Conservation (phyloP, 495 filamentous ascomycete species). For the Neurospora hispaniola region DNA sequence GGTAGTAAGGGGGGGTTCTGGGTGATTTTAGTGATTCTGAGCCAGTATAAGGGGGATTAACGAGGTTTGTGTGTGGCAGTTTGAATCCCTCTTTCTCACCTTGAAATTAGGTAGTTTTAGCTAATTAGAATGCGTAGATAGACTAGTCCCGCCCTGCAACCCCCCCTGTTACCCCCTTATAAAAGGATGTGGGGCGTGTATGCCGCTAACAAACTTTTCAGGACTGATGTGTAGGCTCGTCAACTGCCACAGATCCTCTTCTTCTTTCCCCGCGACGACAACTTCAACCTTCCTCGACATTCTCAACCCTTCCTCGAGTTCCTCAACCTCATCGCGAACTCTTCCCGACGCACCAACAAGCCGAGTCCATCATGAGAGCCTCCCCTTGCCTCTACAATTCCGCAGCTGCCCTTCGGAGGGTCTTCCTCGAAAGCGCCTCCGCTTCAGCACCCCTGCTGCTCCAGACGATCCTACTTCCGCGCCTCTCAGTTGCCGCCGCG, state of each 20-base stretch:
- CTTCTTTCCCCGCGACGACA: background rate
- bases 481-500: background rate
- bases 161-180: too few species aligned
- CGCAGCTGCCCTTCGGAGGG: slow-evolving; percentile 26
- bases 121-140: too few species aligned
- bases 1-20: too few species aligned
- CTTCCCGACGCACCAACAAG: background rate
- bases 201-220: too few species aligned
- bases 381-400: slow-evolving; percentile 30
- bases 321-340: background rate
- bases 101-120: too few species aligned
- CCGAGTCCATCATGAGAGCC: slow-evolving; percentile 16
- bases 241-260: background rate
- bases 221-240: background rate
- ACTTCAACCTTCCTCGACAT: background rate
- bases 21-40: too few species aligned
- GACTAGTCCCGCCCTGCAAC: too few species aligned
- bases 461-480: slow-evolving; percentile 7
- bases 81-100: too few species aligned
- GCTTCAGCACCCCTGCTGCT: slow-evolving; percentile 5
- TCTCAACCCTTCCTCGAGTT: background rate
- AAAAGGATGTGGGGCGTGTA: too few species aligned
- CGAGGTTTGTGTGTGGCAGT: too few species aligned
- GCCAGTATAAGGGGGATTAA: too few species aligned
- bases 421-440: slow-evolving; percentile 24